Percentiles rank a stretch among this genome's conserved stretches.
Evolutionary conservation across 164 flowering plant genomes (phyloP).

Genomic region (Santalum album): DNA sequence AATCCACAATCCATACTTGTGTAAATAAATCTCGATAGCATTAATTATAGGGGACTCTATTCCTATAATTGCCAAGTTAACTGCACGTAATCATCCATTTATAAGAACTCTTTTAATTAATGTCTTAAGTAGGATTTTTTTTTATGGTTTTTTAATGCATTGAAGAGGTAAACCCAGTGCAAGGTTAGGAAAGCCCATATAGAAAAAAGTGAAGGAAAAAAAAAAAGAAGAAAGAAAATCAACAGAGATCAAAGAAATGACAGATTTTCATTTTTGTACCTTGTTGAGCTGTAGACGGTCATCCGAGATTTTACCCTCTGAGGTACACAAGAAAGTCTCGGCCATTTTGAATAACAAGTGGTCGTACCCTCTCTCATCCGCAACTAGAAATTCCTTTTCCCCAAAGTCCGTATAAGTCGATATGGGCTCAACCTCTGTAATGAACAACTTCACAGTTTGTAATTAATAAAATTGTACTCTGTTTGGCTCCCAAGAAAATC

Average conservation of each 20-base stretch:
- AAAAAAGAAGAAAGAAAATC: not conserved
- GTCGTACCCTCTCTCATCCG: conserved; percentile 87
- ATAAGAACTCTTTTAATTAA: too few relatives aligned
- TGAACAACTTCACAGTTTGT: not conserved
- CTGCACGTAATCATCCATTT: too few relatives aligned
- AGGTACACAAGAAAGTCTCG: conserved; percentile 50
- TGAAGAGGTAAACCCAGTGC: too few relatives aligned
- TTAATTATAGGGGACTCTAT: too few relatives aligned
- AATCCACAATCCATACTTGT: too few relatives aligned
- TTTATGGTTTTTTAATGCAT: too few relatives aligned
- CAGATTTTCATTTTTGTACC: conserved; percentile 25
- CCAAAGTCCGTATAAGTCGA: conserved; percentile 76
- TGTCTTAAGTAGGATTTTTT: too few relatives aligned
- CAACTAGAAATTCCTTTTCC: conserved; percentile 70
- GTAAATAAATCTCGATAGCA: too few relatives aligned
- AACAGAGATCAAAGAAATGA: not conserved
- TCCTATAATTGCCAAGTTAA: too few relatives aligned
- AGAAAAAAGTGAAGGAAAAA: too few relatives aligned
- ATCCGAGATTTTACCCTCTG: conserved; percentile 59
- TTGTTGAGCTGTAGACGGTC: conserved; percentile 67
- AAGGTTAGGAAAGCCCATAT: too few relatives aligned
- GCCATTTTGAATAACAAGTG: conserved; percentile 68
- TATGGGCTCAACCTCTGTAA: conserved; percentile 86
- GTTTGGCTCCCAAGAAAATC: not conserved
- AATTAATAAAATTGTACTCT: not conserved